Conservation (phyloP, 148 eudicot species). For the Arctostaphylos glauca region DNA sequence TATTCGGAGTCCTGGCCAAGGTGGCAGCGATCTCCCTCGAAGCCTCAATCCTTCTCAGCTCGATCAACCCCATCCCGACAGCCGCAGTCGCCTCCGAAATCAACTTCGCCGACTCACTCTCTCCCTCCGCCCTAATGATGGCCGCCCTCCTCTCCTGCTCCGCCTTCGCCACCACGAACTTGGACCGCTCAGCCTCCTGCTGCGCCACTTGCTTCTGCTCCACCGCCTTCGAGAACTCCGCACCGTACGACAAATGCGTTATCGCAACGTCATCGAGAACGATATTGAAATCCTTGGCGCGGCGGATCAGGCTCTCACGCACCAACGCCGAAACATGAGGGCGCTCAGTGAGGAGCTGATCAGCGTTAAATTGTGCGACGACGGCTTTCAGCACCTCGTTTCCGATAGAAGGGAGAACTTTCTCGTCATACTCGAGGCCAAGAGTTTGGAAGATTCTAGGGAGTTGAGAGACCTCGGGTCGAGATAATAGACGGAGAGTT, state of each 20-base stretch:
- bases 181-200: constrained; percentile 96
- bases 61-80: constrained; percentile 86
- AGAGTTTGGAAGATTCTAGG: constrained; percentile 63
- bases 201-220: constrained; percentile 99
- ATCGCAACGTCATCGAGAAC: constrained; percentile 89
- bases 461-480: constrained; percentile 56
- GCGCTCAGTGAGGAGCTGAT: constrained; percentile 86
- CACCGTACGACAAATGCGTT: constrained; percentile 90
- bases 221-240: constrained; percentile 91
- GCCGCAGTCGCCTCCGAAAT: constrained; percentile 83
- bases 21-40: constrained; percentile 70
- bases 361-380: constrained; percentile 86
- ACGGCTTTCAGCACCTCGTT: constrained; percentile 90
- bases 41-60: constrained; percentile 95
- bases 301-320: constrained; percentile 61
- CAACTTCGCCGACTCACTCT: constrained; percentile 90
- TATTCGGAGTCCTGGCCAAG: constrained; percentile 63
- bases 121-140: constrained; percentile 93
- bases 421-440: constrained; percentile 51
- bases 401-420: constrained; percentile 86
- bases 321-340: constrained; percentile 83
- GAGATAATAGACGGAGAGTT: constrained; percentile 70
- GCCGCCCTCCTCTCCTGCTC: constrained; percentile 97
- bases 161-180: constrained; percentile 82
- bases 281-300: constrained; percentile 91